phyloP scores from a whole-genome alignment of 1,284 basidiomycete species.

The Ustilago hordei region DNA sequence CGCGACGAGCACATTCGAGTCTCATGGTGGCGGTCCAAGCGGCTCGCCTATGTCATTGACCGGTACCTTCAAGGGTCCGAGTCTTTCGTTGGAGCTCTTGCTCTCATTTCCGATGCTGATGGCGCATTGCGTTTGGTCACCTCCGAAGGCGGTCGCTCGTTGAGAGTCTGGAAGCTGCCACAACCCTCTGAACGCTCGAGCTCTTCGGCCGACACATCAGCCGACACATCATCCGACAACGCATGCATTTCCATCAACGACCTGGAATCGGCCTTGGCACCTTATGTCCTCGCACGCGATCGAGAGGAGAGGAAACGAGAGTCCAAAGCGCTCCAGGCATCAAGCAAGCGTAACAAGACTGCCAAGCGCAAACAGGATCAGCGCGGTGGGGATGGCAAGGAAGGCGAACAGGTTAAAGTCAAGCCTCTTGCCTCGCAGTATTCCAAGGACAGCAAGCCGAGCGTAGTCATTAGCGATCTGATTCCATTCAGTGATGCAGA shows the following conservation, averaged over 20 bases:
- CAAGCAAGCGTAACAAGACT: conserved; percentile 46
- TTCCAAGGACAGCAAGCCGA: conserved; percentile 37
- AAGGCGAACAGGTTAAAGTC: conserved; percentile 9
- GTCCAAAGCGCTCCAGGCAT: conserved; percentile 26
- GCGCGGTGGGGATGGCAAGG: conserved; percentile 9
- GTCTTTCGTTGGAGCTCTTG: conserved; percentile 57
- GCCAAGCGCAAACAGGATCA: conserved; percentile 33
- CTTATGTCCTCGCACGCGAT: conserved; percentile 43
- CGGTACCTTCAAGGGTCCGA: conserved; percentile 60
- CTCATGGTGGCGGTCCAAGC: conserved; percentile 62
- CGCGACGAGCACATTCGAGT: conserved; percentile 69
- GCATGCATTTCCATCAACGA: conserved; percentile 46
- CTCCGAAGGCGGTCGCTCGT: conserved; percentile 55
- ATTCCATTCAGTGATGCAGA: conserved; percentile 36
- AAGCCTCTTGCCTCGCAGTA: conserved; percentile 35
- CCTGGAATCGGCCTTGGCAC: conserved; percentile 30
- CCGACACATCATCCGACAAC: conserved; percentile 16
- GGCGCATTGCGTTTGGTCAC: conserved; percentile 43
- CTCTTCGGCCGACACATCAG: conserved; percentile 11
- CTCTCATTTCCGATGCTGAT: conserved; percentile 32
- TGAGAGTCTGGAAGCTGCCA: conserved; percentile 56
- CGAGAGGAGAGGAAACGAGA: conserved; percentile 51
- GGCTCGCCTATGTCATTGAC: conserved; percentile 58
- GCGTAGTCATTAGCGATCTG: conserved; percentile 53
- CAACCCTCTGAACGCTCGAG: conserved; percentile 9